phyloP scores from a whole-genome alignment of 1,284 basidiomycete genomes.

The Cryptococcus sp. region DNA sequence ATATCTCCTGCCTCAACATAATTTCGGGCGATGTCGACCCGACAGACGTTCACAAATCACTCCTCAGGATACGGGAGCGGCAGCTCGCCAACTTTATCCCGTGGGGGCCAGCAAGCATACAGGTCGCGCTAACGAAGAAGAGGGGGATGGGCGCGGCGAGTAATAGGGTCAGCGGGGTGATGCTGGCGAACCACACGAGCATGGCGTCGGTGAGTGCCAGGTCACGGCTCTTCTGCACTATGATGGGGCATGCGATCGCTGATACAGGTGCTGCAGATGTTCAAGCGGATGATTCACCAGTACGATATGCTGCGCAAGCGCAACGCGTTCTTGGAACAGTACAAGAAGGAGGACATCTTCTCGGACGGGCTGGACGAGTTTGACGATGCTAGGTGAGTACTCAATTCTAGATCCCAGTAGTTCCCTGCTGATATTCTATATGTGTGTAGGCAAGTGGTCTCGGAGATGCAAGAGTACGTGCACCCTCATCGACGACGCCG shows the following conservation, averaged over 20 bases:
- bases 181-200: constrained; percentile 98
- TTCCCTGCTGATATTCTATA: not conserved
- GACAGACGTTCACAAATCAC: constrained; percentile 96
- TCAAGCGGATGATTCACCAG: constrained; percentile 94
- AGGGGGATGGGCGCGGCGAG: constrained; percentile 84
- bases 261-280: constrained; percentile 58
- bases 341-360: constrained; percentile 95
- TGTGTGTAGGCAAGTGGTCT: constrained; percentile 26
- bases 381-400: constrained; percentile 74
- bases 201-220: constrained; percentile 74
- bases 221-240: not conserved
- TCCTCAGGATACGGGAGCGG: constrained; percentile 91
- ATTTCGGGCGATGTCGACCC: constrained; percentile 98
- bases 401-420: not conserved
- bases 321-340: constrained; percentile 95
- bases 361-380: constrained; percentile 88
- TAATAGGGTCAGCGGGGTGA: constrained; percentile 92
- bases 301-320: constrained; percentile 84
- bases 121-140: constrained; percentile 89
- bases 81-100: constrained; percentile 98
- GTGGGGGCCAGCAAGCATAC: constrained; percentile 98
- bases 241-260: not conserved
- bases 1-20: constrained; percentile 97
- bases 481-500: too few relatives aligned
- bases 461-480: constrained; percentile 35